Percentiles rank a stretch among this genome's conserved stretches.
These are phyloP conservation scores for Aaosphaeria arxii DNA, from an alignment of 2,329 filamentous ascomycete species.

Conservation along the genomic window DNA sequence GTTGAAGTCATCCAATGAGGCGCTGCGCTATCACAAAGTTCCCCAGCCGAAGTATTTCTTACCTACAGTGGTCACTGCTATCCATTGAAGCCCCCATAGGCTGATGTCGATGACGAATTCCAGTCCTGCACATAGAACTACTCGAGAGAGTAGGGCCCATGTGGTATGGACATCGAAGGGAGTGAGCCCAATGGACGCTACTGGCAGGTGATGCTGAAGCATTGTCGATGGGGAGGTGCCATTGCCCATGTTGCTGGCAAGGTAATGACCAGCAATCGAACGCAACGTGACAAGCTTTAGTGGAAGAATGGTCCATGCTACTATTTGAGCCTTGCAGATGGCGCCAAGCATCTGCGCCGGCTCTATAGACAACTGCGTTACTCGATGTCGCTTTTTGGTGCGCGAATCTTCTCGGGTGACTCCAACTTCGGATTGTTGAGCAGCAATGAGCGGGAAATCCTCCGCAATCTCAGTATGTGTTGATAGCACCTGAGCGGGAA, in stretches of 20 bases:
- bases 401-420: background rate
- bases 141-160: slow-evolving; percentile 20
- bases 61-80: slow-evolving; percentile 25
- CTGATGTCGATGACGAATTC: slow-evolving; percentile 32
- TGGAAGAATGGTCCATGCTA: slow-evolving; percentile 28
- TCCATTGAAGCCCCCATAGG: slow-evolving; percentile 33
- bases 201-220: background rate
- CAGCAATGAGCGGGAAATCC: background rate
- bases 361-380: slow-evolving; percentile 33
- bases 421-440: too few relatives aligned
- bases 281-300: slow-evolving; percentile 27
- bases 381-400: slow-evolving; percentile 23
- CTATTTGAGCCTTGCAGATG: slow-evolving; percentile 29
- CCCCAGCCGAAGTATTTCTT: slow-evolving; percentile 34
- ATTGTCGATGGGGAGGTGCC: too few relatives aligned
- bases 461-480: slow-evolving; percentile 22
- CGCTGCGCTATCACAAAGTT: slow-evolving; percentile 15
- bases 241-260: slow-evolving; percentile 4
- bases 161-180: background rate
- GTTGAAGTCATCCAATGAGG: background rate
- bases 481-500: slow-evolving; percentile 30
- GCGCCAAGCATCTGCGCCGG: slow-evolving; percentile 30
- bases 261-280: slow-evolving; percentile 29
- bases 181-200: background rate
- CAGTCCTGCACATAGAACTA: slow-evolving; percentile 29